Evolutionary conservation across 345 rosid species (phyloP).

Genomic region (Hirschfeldia incana): DNA sequence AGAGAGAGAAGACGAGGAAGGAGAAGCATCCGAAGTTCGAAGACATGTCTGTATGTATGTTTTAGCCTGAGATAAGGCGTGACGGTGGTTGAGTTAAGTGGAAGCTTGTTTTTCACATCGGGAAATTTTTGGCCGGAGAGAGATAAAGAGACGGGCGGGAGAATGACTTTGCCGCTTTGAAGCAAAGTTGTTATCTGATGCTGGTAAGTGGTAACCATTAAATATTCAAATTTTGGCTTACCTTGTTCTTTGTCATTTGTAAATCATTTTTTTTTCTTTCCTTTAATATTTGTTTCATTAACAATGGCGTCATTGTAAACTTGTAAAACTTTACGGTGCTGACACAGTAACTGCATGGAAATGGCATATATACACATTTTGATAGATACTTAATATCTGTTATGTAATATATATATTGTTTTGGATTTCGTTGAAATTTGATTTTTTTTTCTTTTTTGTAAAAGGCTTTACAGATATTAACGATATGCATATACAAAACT

Average conservation of each 20-base stretch:
- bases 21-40: not conserved
- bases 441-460: too few relatives aligned
- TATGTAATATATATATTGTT: not conserved
- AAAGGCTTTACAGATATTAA: not conserved
- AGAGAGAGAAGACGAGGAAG: conserved; percentile 33
- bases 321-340: not conserved
- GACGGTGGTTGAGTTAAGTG: conserved; percentile 17
- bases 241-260: not conserved
- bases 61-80: conserved; percentile 1
- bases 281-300: not conserved
- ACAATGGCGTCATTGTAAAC: not conserved
- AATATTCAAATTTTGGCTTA: conserved; percentile 31
- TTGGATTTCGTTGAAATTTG: not conserved
- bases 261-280: not conserved
- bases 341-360: conserved; percentile 11
- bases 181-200: conserved; percentile 27
- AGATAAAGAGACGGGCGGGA: conserved; percentile 14
- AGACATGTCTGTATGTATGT: not conserved
- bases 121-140: not conserved
- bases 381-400: conserved; percentile 13
- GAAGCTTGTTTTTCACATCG: conserved; percentile 31
- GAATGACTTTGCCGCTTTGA: conserved; percentile 34
- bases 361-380: not conserved
- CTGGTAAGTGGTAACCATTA: conserved; percentile 2
- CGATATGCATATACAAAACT: not conserved